A percentile compares a stretch with the other conserved stretches of the same genome.
Conservation (phyloP, 2,329 filamentous ascomycete species). For the Penicillium sp. region DNA sequence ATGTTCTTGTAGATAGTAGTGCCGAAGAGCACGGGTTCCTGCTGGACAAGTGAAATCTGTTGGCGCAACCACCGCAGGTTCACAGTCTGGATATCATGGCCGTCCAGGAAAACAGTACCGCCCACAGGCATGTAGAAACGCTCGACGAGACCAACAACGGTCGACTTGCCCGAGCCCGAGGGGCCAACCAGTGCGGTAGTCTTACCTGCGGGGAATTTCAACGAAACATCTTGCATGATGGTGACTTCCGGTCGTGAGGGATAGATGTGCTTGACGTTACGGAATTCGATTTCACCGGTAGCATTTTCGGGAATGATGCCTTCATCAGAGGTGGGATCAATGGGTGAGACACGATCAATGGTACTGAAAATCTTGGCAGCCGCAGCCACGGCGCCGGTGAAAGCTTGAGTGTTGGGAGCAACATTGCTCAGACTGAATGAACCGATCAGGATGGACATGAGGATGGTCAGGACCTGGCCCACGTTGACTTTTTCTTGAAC, state of each 20-base stretch:
- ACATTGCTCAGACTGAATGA: conserved; percentile 87
- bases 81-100: conserved; percentile 69
- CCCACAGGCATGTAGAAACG: conserved; percentile 87
- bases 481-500: conserved; percentile 60
- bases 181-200: conserved; percentile 89
- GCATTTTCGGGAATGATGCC: conserved; percentile 70
- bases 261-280: conserved; percentile 85
- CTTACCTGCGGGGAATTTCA: conserved; percentile 80
- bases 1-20: conserved; percentile 90
- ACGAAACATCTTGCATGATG: conserved; percentile 76
- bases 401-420: conserved; percentile 77
- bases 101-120: conserved; percentile 74
- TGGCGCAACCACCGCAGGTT: conserved; percentile 89
- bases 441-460: conserved; percentile 88
- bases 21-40: conserved; percentile 86
- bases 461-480: conserved; percentile 70
- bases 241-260: conserved; percentile 85
- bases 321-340: conserved; percentile 66
- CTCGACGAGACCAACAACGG: conserved; percentile 87
- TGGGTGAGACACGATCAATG: conserved; percentile 78
- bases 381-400: conserved; percentile 74
- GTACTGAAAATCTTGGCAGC: conserved; percentile 89
- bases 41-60: conserved; percentile 86
- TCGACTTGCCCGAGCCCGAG: conserved; percentile 91
- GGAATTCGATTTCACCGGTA: conserved; percentile 71